phyloP scores from a whole-genome alignment of 345 rosid genomes.

The Salix caprea region DNA sequence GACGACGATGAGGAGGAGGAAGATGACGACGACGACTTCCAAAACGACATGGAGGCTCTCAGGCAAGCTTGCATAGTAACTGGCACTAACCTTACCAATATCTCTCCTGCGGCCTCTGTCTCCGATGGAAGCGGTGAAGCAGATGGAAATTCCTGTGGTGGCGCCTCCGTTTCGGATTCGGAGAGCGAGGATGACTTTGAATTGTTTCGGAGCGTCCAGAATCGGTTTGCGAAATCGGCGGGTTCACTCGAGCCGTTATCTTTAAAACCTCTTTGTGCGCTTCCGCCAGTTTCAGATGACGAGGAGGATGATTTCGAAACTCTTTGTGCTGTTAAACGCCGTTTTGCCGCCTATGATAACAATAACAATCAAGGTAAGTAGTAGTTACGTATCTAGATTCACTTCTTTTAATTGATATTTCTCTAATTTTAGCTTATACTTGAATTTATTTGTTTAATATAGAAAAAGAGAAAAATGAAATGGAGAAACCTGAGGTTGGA shows the following conservation, averaged over 20 bases:
- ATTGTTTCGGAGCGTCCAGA: constrained; percentile 48
- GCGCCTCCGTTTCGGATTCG: constrained; percentile 29
- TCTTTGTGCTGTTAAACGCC: constrained; percentile 59
- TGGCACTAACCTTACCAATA: constrained; percentile 32
- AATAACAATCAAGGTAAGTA: background rate
- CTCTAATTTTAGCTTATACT: background rate
- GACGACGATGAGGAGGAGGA: constrained; percentile 37
- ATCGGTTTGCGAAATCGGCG: constrained; percentile 35
- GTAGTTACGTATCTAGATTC: too few relatives aligned
- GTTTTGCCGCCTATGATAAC: constrained; percentile 55
- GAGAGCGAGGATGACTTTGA: constrained; percentile 63
- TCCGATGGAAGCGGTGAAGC: constrained; percentile 1
- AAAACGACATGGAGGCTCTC: constrained; percentile 75
- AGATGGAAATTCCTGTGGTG: background rate
- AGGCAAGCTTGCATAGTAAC: constrained; percentile 60
- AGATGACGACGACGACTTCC: constrained; percentile 45
- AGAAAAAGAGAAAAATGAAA: background rate
- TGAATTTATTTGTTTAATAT: background rate
- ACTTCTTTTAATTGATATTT: background rate
- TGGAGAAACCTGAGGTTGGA: constrained; percentile 30
- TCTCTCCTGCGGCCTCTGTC: background rate
- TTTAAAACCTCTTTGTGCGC: constrained; percentile 26
- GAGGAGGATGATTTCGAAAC: constrained; percentile 69
- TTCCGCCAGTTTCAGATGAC: constrained; percentile 42
- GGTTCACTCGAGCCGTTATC: constrained; percentile 36